Percentiles rank a stretch among this genome's conserved stretches.
Conservation (phyloP, 106 monocot species). For the Phalaenopsis equestris region DNA sequence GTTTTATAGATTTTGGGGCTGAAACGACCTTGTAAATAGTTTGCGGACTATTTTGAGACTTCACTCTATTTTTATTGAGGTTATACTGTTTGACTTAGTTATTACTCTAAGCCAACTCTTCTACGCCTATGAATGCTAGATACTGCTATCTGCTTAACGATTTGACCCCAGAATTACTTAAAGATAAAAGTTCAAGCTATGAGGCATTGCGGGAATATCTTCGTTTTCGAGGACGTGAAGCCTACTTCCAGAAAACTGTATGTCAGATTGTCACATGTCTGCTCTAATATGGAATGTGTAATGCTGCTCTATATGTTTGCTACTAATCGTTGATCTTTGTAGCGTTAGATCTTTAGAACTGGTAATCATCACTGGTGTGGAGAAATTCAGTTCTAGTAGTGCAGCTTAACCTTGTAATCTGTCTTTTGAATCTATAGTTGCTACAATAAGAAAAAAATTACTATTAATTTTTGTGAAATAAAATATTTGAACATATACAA, state of each 20-base stretch:
- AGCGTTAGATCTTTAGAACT: neutral
- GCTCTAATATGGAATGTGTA: neutral
- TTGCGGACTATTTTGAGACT: too few relatives aligned
- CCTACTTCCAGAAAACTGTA: conserved; percentile 85
- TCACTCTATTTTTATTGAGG: neutral
- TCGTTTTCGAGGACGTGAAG: conserved; percentile 71
- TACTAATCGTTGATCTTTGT: neutral
- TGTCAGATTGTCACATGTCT: conserved; percentile 8
- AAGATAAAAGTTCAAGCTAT: conserved; percentile 52
- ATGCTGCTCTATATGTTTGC: neutral
- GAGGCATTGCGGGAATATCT: conserved; percentile 76
- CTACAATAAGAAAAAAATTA: neutral
- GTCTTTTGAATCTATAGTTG: neutral
- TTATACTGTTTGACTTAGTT: neutral
- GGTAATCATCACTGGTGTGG: neutral
- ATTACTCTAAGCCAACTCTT: neutral
- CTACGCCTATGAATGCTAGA: conserved; percentile 18
- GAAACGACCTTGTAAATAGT: too few relatives aligned
- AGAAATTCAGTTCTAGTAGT: neutral
- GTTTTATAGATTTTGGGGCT: too few relatives aligned
- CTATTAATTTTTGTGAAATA: neutral
- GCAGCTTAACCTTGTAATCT: neutral
- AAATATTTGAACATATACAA: too few relatives aligned
- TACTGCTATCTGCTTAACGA: conserved; percentile 89
- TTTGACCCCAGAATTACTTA: conserved; percentile 69